Evolutionary conservation across 495 filamentous ascomycete genomes (phyloP).

Genomic region (Neurospora pannonica): DNA sequence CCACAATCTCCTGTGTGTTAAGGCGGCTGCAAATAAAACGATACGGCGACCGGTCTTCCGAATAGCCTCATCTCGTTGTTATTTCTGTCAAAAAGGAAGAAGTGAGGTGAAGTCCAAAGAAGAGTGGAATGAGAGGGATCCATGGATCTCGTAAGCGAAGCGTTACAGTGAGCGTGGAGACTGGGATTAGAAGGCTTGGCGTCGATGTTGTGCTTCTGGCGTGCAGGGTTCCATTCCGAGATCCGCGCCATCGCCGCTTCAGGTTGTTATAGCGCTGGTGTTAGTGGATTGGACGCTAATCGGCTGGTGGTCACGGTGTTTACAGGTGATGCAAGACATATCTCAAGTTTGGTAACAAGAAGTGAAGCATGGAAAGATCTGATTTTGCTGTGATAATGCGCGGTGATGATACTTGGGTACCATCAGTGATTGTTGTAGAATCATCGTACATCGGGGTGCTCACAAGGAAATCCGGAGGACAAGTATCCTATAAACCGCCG

Average conservation of each 20-base stretch:
- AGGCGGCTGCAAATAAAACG: background rate
- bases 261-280: background rate
- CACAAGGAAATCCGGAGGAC: too few relatives aligned
- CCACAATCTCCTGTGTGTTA: background rate
- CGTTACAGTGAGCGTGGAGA: background rate
- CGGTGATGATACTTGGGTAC: too few relatives aligned
- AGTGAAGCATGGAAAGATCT: too few relatives aligned
- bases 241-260: background rate
- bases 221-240: background rate
- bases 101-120: background rate
- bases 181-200: background rate
- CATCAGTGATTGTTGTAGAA: too few relatives aligned
- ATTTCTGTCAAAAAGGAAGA: background rate
- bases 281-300: background rate
- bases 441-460: too few relatives aligned
- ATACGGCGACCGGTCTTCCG: background rate
- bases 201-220: background rate
- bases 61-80: background rate
- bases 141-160: background rate
- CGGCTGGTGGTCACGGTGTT: background rate
- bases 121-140: background rate
- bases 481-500: too few relatives aligned
- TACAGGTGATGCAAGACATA: too few relatives aligned
- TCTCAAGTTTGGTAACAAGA: too few relatives aligned
- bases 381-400: too few relatives aligned